Conservation (phyloP, 2,329 filamentous ascomycete genomes). For the Curvularia eragrostidis region DNA sequence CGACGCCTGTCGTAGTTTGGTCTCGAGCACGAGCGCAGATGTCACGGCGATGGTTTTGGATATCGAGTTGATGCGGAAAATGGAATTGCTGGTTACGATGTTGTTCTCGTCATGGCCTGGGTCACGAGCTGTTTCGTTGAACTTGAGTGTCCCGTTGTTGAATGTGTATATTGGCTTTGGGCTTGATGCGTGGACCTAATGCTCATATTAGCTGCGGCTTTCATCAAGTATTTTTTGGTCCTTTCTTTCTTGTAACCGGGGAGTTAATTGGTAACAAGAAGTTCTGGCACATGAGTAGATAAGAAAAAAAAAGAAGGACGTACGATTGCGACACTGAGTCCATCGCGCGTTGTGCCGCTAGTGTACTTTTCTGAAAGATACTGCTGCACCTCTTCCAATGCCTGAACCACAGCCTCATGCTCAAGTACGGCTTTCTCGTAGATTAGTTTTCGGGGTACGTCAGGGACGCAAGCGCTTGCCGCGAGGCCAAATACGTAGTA, state of each 20-base stretch:
- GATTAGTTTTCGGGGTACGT: slow-evolving; percentile 30
- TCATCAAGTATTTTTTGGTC: background rate
- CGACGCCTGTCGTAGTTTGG: slow-evolving; percentile 12
- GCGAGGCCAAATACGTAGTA: slow-evolving; percentile 7
- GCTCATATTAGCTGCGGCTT: background rate
- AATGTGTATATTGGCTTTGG: slow-evolving; percentile 30
- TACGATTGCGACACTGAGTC: slow-evolving; percentile 41
- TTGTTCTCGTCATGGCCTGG: slow-evolving; percentile 10
- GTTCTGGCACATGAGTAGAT: background rate
- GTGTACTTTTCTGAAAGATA: slow-evolving; percentile 28
- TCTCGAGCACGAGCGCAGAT: slow-evolving; percentile 33
- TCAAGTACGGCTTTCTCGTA: slow-evolving; percentile 24
- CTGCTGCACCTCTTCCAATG: slow-evolving; percentile 30
- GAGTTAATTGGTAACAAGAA: background rate
- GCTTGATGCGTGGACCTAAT: slow-evolving; percentile 39
- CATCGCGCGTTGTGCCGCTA: slow-evolving; percentile 34
- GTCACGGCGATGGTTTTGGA: slow-evolving; percentile 40
- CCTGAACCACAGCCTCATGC: slow-evolving; percentile 32
- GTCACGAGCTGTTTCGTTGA: slow-evolving; percentile 33
- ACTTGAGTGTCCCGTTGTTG: slow-evolving; percentile 40
- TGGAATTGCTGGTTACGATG: slow-evolving; percentile 36
- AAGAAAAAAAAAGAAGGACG: slow-evolving; percentile 15
- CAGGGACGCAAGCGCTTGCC: slow-evolving; percentile 33
- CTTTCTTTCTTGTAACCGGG: too few species aligned
- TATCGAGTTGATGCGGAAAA: slow-evolving; percentile 40